Evolutionary conservation across 345 rosid genomes (phyloP), one percentile per base, ranked within the genome.

Genomic region (Punica granatum): DNA sequence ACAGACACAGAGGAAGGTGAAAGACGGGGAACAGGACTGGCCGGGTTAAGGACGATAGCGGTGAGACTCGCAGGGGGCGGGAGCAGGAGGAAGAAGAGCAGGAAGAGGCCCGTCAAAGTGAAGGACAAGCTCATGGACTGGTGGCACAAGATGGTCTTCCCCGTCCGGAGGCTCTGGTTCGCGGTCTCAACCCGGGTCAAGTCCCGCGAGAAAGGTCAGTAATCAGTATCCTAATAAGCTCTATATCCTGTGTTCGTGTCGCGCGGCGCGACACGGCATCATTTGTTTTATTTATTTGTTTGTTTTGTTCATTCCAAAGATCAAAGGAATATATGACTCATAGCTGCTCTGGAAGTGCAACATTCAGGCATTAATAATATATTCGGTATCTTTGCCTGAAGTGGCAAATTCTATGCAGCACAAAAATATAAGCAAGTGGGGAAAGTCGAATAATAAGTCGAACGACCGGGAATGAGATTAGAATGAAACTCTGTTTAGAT

Each of bases 121-220:
- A 36, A 49, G 74, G 74, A 69, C 48, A 68, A 67, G 65, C 25
- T 67, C 60, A 82, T 81, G 92, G 86, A 87, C 39, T 75, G 39
- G 70, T 83, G 83, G 87, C 77, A 81, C 12, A 79, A 82, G 75
- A 78, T 82, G 77, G 67, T 87, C 69, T 81, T 84, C 67, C 92
- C 89, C 58, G 82, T 83, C 66, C 43, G 82, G 6, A 43, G 78
- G 12, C 78, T 82, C 36, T 84, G 86, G 87, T 33, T 79, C 53
- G 70, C 79, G 53, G 68, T 86, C 65, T 84, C 91, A 35, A 60
- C 88, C 60, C 87, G 84, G 8, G 60, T 86, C 58, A 82, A 79
- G 39, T 68, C 85, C 41, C 80, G 76, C 37, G 78, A 82, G 70
- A 75, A 81, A 46, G 88, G 88, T 84, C 44, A 18, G 75, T 41